These are phyloP conservation scores for Effrenium voratum DNA, from an alignment of 73 alveolate species.

Conservation along the genomic window DNA sequence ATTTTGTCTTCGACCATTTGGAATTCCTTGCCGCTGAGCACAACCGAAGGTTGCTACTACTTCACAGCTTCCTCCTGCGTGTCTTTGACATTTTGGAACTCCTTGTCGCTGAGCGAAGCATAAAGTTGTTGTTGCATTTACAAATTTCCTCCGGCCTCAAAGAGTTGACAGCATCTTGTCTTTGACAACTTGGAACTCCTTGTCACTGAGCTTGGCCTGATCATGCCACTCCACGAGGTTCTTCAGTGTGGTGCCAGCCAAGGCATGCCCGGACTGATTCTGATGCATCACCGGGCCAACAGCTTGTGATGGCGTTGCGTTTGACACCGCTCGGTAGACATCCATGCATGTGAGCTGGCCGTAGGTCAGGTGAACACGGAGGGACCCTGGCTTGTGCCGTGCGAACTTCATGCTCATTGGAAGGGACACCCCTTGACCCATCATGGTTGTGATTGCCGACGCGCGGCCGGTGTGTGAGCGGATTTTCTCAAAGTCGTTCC, in stretches of 20 bases:
- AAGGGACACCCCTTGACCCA: conserved; percentile 22
- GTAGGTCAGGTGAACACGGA: conserved; percentile 4
- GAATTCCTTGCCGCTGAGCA: not conserved
- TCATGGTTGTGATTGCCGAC: conserved; percentile 12
- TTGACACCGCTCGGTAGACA: not conserved
- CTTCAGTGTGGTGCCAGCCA: not conserved
- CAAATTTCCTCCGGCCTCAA: too few species aligned
- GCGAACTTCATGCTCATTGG: conserved; percentile 23
- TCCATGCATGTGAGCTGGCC: conserved; percentile 44
- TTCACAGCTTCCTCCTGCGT: too few species aligned
- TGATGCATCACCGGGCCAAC: not conserved
- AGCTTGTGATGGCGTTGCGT: not conserved
- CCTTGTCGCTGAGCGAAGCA: not conserved
- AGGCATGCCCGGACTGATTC: not conserved
- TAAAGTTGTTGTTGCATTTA: too few species aligned
- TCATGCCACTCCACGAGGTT: not conserved
- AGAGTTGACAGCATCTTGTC: not conserved
- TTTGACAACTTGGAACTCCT: not conserved
- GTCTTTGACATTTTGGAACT: not conserved
- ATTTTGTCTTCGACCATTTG: not conserved
- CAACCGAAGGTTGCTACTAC: not conserved
- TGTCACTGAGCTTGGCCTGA: not conserved
- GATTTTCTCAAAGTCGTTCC: conserved; percentile 5
- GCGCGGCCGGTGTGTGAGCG: conserved; percentile 17
- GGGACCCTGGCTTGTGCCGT: conserved; percentile 35